Evolutionary conservation across 208 protist genomes (phyloP).

Genomic region (Strigomonas galati): DNA sequence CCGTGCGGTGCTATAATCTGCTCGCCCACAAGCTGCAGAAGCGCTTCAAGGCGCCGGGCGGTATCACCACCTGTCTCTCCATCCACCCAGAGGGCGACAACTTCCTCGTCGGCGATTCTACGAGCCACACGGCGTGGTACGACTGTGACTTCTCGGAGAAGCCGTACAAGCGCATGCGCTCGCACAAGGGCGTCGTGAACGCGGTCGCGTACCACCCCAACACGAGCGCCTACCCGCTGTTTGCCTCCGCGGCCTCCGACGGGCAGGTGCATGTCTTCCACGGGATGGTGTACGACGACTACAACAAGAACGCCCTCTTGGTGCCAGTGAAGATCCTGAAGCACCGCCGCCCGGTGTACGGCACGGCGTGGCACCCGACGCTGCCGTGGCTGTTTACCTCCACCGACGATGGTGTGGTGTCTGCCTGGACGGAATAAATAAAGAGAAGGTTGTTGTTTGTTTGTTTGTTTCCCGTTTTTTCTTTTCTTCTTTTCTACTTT

Average conservation of each 20-base stretch:
- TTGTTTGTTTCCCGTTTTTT: conserved; percentile 10
- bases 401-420: conserved; percentile 95
- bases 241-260: conserved; percentile 96
- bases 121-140: conserved; percentile 96
- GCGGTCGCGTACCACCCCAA: conserved; percentile 88
- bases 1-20: conserved; percentile 98
- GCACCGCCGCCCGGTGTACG: conserved; percentile 92
- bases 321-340: conserved; percentile 99
- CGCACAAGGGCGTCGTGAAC: conserved; percentile 94
- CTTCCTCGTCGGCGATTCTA: conserved; percentile 92
- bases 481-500: background rate
- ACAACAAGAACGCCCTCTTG: conserved; percentile 97
- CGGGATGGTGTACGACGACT: conserved; percentile 96
- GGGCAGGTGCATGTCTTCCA: conserved; percentile 95
- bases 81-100: conserved; percentile 97
- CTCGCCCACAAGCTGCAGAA: conserved; percentile 94
- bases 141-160: conserved; percentile 97
- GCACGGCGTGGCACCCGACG: conserved; percentile 96
- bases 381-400: conserved; percentile 99
- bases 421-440: conserved; percentile 89
- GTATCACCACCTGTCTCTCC: conserved; percentile 92
- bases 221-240: conserved; percentile 93
- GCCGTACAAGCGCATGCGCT: conserved; percentile 96
- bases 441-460: background rate
- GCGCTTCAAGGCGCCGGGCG: conserved; percentile 90